These are phyloP conservation scores for Durotheca rogersii DNA, from an alignment of 495 filamentous ascomycete genomes.

Conservation along the genomic window DNA sequence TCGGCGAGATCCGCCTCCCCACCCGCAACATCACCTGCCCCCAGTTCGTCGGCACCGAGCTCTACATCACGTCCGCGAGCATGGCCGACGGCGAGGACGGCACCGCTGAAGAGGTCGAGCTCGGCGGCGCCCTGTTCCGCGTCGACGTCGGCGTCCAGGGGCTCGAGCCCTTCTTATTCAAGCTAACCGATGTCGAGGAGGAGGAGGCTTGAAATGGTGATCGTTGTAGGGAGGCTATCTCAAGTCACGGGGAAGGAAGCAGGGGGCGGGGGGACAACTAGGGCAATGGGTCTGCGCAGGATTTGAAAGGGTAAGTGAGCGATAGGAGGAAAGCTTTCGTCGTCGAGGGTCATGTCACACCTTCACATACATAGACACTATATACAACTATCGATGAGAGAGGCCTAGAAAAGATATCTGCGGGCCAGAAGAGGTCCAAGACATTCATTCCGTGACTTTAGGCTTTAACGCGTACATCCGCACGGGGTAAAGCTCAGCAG, in stretches of 20 bases:
- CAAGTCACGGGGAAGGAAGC: background rate
- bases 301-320: too few relatives aligned
- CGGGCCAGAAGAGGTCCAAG: background rate
- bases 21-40: constrained; percentile 71
- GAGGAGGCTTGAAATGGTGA: background rate
- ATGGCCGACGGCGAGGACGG: constrained; percentile 58
- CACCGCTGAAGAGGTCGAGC: constrained; percentile 58
- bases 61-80: constrained; percentile 72
- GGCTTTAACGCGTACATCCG: constrained; percentile 66
- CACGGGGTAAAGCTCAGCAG: constrained; percentile 64
- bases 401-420: background rate
- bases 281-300: too few relatives aligned
- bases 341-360: too few relatives aligned
- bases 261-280: background rate
- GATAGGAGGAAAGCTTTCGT: too few relatives aligned
- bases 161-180: constrained; percentile 58
- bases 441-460: constrained; percentile 13
- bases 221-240: background rate
- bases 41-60: constrained; percentile 69
- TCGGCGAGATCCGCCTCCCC: constrained; percentile 65
- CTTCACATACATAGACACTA: background rate
- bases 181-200: constrained; percentile 29
- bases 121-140: constrained; percentile 65
- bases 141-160: constrained; percentile 68
- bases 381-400: background rate